Percentiles rank a stretch among this genome's conserved stretches.
Conservation (phyloP, 2,329 filamentous ascomycete species). For the Xylariales sp. region DNA sequence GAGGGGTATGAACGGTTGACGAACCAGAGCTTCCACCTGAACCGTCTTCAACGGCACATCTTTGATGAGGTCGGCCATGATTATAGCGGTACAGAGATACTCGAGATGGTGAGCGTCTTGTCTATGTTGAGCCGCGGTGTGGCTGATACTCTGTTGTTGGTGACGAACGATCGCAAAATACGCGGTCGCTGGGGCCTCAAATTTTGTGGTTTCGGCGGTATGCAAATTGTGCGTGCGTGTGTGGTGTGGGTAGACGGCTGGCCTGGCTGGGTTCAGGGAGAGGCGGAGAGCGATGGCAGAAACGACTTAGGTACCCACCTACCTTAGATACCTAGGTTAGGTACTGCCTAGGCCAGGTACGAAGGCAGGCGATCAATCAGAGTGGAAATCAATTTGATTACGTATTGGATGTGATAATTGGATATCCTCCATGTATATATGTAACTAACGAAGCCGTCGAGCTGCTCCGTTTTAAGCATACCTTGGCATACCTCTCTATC, state of each 20-base stretch:
- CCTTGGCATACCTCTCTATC: neutral
- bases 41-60: slow-evolving; percentile 84
- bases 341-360: neutral
- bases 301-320: slow-evolving; percentile 11
- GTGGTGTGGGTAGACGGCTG: slow-evolving; percentile 30
- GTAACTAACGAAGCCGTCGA: neutral
- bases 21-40: slow-evolving; percentile 93
- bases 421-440: neutral
- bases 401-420: slow-evolving; percentile 2
- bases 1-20: slow-evolving; percentile 53
- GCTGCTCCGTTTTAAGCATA: neutral
- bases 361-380: neutral
- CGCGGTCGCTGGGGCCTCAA: slow-evolving; percentile 39
- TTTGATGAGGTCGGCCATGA: slow-evolving; percentile 70
- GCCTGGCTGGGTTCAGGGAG: slow-evolving; percentile 11
- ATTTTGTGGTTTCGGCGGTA: slow-evolving; percentile 48
- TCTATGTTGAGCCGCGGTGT: slow-evolving; percentile 23
- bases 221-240: slow-evolving; percentile 47
- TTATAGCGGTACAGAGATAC: slow-evolving; percentile 42
- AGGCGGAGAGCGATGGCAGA: slow-evolving; percentile 43
- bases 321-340: neutral
- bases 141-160: slow-evolving; percentile 26
- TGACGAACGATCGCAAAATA: slow-evolving; percentile 36
- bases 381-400: neutral
- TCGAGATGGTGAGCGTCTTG: slow-evolving; percentile 6